These are phyloP conservation scores for Sclerotinia subarctica DNA, from an alignment of 2,329 filamentous ascomycete genomes.

Conservation along the genomic window DNA sequence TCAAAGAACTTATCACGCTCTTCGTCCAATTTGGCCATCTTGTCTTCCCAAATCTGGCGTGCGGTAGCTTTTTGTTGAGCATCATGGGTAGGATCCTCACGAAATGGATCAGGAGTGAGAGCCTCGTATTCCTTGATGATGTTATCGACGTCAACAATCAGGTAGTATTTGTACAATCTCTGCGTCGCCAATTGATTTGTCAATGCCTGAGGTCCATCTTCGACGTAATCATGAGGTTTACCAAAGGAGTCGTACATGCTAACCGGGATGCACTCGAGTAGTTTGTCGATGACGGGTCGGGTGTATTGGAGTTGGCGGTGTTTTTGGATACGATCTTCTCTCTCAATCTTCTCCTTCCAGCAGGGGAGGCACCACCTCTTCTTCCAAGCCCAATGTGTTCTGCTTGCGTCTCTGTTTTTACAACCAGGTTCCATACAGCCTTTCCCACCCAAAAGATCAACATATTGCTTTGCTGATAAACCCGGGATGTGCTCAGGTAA, in stretches of 20 bases:
- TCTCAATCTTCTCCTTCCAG: constrained; percentile 34
- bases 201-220: constrained; percentile 22
- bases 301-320: constrained; percentile 26
- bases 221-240: constrained; percentile 36
- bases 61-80: constrained; percentile 31
- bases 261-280: constrained; percentile 37
- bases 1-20: constrained; percentile 32
- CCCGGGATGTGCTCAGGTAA: constrained; percentile 30
- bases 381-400: constrained; percentile 38
- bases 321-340: constrained; percentile 37
- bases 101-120: constrained; percentile 30
- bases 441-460: constrained; percentile 35
- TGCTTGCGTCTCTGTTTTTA: constrained; percentile 29
- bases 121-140: constrained; percentile 35
- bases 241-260: constrained; percentile 37
- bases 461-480: constrained; percentile 33
- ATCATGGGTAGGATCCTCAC: constrained; percentile 31
- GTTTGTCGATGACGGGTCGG: constrained; percentile 28
- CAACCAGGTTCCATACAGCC: constrained; percentile 34
- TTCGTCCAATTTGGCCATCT: constrained; percentile 29
- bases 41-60: constrained; percentile 27
- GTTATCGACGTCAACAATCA: constrained; percentile 30
- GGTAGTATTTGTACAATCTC: constrained; percentile 36
- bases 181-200: constrained; percentile 19
- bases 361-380: constrained; percentile 36